Percentiles rank a stretch among this genome's conserved stretches.
phyloP scores from a whole-genome alignment of 345 rosid genomes.

The Syzygium aromaticum region DNA sequence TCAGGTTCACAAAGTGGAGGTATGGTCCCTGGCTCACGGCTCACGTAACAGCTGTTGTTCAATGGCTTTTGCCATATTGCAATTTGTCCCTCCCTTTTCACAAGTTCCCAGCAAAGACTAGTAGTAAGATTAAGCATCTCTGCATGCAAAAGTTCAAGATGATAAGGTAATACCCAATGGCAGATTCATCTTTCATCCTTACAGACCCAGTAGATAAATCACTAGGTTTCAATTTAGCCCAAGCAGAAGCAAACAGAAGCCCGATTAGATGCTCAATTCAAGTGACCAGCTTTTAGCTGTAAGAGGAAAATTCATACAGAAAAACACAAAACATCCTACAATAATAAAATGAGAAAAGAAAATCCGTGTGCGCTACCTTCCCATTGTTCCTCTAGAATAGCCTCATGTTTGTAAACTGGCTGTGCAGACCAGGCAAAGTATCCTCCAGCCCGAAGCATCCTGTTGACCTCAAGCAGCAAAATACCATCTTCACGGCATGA shows the following conservation, averaged over 20 bases:
- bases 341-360: background rate
- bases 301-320: background rate
- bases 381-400: conserved; percentile 81
- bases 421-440: conserved; percentile 99
- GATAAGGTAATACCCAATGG: background rate
- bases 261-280: background rate
- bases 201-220: background rate
- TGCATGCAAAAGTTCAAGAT: conserved; percentile 20
- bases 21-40: conserved; percentile 48
- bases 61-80: conserved; percentile 90
- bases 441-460: conserved; percentile 94
- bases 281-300: background rate
- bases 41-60: conserved; percentile 74
- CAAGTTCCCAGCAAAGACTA: conserved; percentile 88
- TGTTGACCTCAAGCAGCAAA: conserved; percentile 87
- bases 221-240: background rate
- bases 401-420: conserved; percentile 94
- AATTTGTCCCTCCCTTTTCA: conserved; percentile 92
- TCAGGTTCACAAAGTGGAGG: conserved; percentile 74
- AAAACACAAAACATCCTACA: background rate
- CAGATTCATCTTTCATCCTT: background rate
- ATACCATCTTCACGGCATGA: conserved; percentile 64
- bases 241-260: background rate
- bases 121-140: conserved; percentile 88
- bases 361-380: conserved; percentile 44